Percentiles rank a stretch among this genome's conserved stretches.
phyloP scores from a whole-genome alignment of 371 early-diverging fungal species.

The Mucor saturninus region DNA sequence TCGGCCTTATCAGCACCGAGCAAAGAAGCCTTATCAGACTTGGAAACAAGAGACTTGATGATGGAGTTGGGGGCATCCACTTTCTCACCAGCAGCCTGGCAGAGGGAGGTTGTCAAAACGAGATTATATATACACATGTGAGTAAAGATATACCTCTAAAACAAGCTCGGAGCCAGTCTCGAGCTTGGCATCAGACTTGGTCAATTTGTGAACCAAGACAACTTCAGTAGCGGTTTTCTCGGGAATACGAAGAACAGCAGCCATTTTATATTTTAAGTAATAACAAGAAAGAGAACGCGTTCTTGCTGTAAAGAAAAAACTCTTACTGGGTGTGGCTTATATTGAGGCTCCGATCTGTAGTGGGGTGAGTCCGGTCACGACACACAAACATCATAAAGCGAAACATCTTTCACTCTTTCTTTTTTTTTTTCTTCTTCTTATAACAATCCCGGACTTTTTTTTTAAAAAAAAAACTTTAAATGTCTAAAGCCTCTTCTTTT shows the following conservation, averaged over 20 bases:
- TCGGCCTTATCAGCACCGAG: conserved; percentile 60
- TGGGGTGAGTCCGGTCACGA: no score
- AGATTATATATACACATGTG: background rate
- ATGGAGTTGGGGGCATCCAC: conserved; percentile 59
- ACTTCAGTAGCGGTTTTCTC: conserved; percentile 46
- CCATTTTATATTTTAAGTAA: conserved; percentile 25
- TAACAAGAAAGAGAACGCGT: conserved; percentile 15
- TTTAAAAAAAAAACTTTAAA: conserved; percentile 1
- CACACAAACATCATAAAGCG: background rate
- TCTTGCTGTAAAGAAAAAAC: background rate
- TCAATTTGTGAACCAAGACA: conserved; percentile 38
- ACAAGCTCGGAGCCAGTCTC: conserved; percentile 33
- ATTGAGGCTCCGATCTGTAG: background rate
- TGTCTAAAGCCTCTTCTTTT: conserved; percentile 34
- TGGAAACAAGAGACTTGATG: conserved; percentile 55
- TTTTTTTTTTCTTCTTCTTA: conserved; percentile 8
- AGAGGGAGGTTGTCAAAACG: background rate
- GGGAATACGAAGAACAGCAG: conserved; percentile 42
- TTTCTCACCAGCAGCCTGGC: conserved; percentile 48
- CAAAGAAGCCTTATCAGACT: conserved; percentile 49
- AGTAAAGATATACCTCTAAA: conserved; percentile 35
- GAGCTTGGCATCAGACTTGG: conserved; percentile 31
- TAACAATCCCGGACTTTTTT: background rate
- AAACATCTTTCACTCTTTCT: conserved; percentile 6
- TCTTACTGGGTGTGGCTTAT: background rate